Evolutionary conservation across 2,329 filamentous ascomycete genomes (phyloP).

Genomic region (Albophoma yamanashiensis): DNA sequence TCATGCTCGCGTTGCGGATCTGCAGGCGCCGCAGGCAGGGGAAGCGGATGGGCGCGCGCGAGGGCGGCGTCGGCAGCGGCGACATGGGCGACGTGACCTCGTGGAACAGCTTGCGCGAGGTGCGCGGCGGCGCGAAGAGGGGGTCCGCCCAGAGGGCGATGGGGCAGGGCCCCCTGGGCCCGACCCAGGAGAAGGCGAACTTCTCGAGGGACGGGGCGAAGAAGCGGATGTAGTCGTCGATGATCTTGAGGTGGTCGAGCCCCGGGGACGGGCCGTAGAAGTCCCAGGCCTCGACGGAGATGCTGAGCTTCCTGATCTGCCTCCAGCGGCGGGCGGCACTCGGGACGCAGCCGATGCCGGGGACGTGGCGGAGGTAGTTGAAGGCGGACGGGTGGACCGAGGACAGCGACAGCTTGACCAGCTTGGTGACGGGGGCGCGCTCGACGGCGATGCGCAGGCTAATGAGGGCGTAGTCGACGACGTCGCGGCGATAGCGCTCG

Average conservation of each 20-base stretch:
- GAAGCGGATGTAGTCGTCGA: conserved; percentile 68
- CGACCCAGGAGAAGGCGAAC: conserved; percentile 69
- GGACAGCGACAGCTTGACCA: conserved; percentile 61
- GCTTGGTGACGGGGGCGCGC: conserved; percentile 51
- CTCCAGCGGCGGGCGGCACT: conserved; percentile 63
- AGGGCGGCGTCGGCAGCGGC: conserved; percentile 41
- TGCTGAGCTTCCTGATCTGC: conserved; percentile 63
- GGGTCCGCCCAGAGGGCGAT: conserved; percentile 60
- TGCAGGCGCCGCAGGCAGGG: conserved; percentile 56
- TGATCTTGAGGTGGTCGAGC: conserved; percentile 62
- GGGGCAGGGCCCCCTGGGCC: conserved; percentile 64
- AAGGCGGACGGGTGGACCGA: conserved; percentile 67
- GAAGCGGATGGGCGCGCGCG: conserved; percentile 51
- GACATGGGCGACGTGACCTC: conserved; percentile 57
- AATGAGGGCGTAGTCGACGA: conserved; percentile 82
- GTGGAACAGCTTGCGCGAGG: conserved; percentile 48
- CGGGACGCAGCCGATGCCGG: conserved; percentile 65
- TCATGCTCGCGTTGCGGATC: conserved; percentile 63
- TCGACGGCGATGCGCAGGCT: conserved; percentile 78
- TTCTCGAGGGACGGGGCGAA: conserved; percentile 58
- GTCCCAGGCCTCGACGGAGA: conserved; percentile 63
- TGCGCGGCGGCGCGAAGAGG: conserved; percentile 48
- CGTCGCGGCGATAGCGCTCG: conserved; percentile 63
- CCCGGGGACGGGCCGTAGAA: conserved; percentile 49
- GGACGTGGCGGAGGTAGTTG: conserved; percentile 63